Evolutionary conservation across 2,329 filamentous ascomycete species (phyloP).

Genomic region (Botrytis tulipae): DNA sequence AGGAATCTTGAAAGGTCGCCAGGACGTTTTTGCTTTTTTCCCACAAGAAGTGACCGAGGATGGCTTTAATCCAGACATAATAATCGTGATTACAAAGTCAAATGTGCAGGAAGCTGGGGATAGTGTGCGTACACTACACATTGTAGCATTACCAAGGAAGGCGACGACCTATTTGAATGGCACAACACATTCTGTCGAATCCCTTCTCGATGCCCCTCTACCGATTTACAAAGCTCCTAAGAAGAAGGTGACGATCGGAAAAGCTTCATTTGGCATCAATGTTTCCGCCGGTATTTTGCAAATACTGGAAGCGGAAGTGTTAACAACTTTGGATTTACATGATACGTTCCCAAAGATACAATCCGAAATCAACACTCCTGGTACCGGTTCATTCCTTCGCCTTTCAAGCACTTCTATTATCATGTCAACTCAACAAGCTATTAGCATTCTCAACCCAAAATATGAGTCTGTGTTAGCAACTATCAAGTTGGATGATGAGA

Average conservation of each 20-base stretch:
- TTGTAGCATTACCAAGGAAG: constrained; percentile 36
- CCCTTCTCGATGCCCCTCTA: constrained; percentile 33
- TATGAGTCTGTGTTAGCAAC: constrained; percentile 54
- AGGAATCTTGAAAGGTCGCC: constrained; percentile 49
- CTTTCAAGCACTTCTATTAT: constrained; percentile 67
- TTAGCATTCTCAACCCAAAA: constrained; percentile 67
- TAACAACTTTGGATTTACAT: constrained; percentile 64
- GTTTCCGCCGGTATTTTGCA: constrained; percentile 62
- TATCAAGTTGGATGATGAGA: constrained; percentile 37
- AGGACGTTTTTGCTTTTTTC: constrained; percentile 52
- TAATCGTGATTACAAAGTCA: constrained; percentile 46
- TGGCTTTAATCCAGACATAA: constrained; percentile 50
- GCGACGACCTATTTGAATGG: constrained; percentile 24
- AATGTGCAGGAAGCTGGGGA: constrained; percentile 7
- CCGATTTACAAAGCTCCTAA: constrained; percentile 22
- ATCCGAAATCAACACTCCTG: constrained; percentile 52
- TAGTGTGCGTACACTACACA: constrained; percentile 33
- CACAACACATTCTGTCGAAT: constrained; percentile 35
- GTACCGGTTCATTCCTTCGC: constrained; percentile 60
- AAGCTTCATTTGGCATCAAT: constrained; percentile 54
- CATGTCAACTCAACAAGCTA: constrained; percentile 53
- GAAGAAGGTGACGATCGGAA: constrained; percentile 13
- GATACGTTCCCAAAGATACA: constrained; percentile 59
- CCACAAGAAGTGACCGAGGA: constrained; percentile 47
- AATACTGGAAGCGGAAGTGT: constrained; percentile 51